phyloP scores from a whole-genome alignment of 2,329 filamentous ascomycete species.

The Phyllosticta capitalensis region DNA sequence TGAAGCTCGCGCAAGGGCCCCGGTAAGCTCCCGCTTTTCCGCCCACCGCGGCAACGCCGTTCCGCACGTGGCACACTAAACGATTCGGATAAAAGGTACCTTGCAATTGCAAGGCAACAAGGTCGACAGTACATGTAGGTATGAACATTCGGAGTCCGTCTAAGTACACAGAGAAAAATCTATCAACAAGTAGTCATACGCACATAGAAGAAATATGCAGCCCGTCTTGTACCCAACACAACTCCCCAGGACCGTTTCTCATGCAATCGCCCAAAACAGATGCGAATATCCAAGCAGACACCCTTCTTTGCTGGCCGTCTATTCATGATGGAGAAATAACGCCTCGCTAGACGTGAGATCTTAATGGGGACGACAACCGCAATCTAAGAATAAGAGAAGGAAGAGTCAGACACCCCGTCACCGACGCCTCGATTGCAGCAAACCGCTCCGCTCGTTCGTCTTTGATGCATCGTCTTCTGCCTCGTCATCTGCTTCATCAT shows the following conservation, averaged over 20 bases:
- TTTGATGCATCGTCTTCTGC: slow-evolving; percentile 19
- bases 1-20: slow-evolving; percentile 8
- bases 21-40: neutral
- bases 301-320: neutral
- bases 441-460: neutral
- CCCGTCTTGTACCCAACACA: neutral
- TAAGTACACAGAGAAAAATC: neutral
- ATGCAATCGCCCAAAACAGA: neutral
- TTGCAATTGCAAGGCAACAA: too few species aligned
- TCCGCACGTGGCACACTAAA: neutral
- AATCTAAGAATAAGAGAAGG: neutral
- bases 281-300: neutral
- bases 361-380: neutral
- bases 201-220: neutral
- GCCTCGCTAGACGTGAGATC: neutral
- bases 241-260: neutral
- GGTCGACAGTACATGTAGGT: too few species aligned
- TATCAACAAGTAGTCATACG: neutral
- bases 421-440: neutral
- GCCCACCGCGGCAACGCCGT: neutral
- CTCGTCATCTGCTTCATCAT: slow-evolving; percentile 31
- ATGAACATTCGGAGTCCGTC: too few species aligned
- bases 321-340: neutral
- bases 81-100: too few species aligned
- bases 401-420: neutral